Evolutionary conservation across 371 early-diverging fungal species (phyloP).

Genomic region (Mucor saturninus): DNA sequence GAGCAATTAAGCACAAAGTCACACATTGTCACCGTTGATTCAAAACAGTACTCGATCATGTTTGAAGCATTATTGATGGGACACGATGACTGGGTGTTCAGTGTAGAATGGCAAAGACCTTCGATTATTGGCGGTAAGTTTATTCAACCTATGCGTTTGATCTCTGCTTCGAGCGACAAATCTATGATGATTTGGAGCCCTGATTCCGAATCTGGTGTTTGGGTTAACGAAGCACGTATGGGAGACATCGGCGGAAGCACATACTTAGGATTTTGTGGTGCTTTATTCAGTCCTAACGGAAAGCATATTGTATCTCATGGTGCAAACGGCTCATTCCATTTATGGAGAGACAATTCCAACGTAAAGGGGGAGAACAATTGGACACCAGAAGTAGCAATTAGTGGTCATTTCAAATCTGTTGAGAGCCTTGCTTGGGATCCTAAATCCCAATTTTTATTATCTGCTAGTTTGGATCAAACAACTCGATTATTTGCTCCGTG

Average conservation of each 20-base stretch:
- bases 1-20: constrained; percentile 83
- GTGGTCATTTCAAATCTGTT: constrained; percentile 82
- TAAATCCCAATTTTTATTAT: constrained; percentile 70
- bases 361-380: constrained; percentile 59
- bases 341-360: constrained; percentile 71
- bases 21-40: constrained; percentile 65
- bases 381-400: constrained; percentile 72
- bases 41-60: constrained; percentile 68
- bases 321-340: constrained; percentile 88
- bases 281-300: constrained; percentile 73
- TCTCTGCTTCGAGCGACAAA: constrained; percentile 93
- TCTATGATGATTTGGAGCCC: constrained; percentile 93
- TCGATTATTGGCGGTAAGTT: constrained; percentile 28
- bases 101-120: constrained; percentile 78
- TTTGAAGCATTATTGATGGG: constrained; percentile 91
- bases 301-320: constrained; percentile 75
- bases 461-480: constrained; percentile 89
- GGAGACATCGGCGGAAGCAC: constrained; percentile 91
- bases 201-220: constrained; percentile 80
- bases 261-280: constrained; percentile 83
- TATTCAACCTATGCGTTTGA: constrained; percentile 72
- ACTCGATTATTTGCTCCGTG: constrained; percentile 84
- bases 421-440: constrained; percentile 88
- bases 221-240: constrained; percentile 85
- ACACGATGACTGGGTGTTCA: constrained; percentile 96